phyloP scores from a whole-genome alignment of 2,329 filamentous ascomycete genomes.

The Chaetomium globosum region DNA sequence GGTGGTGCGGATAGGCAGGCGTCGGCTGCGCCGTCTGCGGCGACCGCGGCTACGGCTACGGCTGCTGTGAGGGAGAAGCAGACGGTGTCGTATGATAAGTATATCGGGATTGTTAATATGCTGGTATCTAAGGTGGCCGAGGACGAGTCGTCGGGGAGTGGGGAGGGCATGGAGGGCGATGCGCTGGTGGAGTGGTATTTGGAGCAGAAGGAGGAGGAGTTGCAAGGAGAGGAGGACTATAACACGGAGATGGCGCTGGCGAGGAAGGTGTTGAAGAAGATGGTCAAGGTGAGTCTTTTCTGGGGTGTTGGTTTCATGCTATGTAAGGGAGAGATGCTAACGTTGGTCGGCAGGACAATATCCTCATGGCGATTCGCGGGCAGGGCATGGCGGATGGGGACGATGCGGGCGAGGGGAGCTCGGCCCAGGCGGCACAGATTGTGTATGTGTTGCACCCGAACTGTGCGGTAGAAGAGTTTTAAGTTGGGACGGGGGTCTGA shows the following conservation, averaged over 20 bases:
- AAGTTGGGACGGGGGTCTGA: not conserved
- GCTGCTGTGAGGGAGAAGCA: constrained; percentile 60
- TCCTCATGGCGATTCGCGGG: constrained; percentile 77
- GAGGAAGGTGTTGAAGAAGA: constrained; percentile 86
- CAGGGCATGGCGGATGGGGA: constrained; percentile 56
- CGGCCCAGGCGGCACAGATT: constrained; percentile 54
- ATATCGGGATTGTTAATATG: constrained; percentile 84
- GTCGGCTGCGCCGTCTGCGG: constrained; percentile 20
- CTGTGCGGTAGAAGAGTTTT: constrained; percentile 74
- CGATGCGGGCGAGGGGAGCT: constrained; percentile 48
- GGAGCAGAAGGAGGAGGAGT: constrained; percentile 82
- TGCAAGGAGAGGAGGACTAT: constrained; percentile 80
- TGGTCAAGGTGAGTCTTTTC: constrained; percentile 77
- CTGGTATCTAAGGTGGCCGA: constrained; percentile 82
- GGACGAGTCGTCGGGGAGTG: constrained; percentile 69
- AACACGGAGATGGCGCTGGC: constrained; percentile 72
- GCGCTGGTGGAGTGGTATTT: constrained; percentile 86
- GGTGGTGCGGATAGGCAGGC: constrained; percentile 45
- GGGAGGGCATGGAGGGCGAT: constrained; percentile 83
- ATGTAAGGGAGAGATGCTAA: constrained; percentile 36
- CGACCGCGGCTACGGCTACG: not conserved
- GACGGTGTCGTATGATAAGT: constrained; percentile 94
- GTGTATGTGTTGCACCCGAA: constrained; percentile 95
- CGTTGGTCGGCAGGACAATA: constrained; percentile 68
- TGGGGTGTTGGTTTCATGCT: too few relatives aligned